Evolutionary conservation across 1,139 yeast species (phyloP), one percentile per base, ranked within the genome.

Genomic region (Candida neerlandica): DNA sequence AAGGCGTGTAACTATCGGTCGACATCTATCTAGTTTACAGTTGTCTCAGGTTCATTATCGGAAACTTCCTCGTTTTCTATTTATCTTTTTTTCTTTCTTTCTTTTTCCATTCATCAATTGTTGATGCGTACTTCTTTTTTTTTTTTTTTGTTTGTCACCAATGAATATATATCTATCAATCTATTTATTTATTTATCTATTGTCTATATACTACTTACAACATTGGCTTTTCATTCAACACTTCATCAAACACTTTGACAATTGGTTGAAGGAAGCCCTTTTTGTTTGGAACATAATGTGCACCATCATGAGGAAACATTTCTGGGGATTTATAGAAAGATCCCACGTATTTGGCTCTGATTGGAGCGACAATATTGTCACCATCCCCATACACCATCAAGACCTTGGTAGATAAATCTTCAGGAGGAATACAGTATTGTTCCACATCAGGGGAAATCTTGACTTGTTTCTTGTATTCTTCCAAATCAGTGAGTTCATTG

Each of bases 291-390:
- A 75, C 58, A 56, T 61, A 65, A 55, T 75, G 80, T 1, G 73
- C 76, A 1, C 77, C 78, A 7, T 69, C 75, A 50, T 70, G 76
- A 46, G 55, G 60, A 42, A 69, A 59, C 10, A 51, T 50, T 18
- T 49, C 55, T 3, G 63, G 59, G 10, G 56, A 49, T 26, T 45
- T 40, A 15, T 61, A 73, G 7, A 65, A 50, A 2, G 54, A 49
- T 3, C 61, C 60, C 26, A 73, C 59, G 48, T 57, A 66, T 48
- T 56, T 52, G 0, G 75, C 58, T 50, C 78, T 57, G 18, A 70
- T 55, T 2, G 66, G 63, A 0, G 77, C 71, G 3, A 75, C 77
- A 10, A 69, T 63, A 43, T 51, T 58, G 55, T 75, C 80, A 33
- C 54, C 55, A 3, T 58, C 47, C 1, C 79, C 79, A 50, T 63